phyloP scores from a whole-genome alignment of 1,284 basidiomycete genomes.

The Leccinum ponderosum region DNA sequence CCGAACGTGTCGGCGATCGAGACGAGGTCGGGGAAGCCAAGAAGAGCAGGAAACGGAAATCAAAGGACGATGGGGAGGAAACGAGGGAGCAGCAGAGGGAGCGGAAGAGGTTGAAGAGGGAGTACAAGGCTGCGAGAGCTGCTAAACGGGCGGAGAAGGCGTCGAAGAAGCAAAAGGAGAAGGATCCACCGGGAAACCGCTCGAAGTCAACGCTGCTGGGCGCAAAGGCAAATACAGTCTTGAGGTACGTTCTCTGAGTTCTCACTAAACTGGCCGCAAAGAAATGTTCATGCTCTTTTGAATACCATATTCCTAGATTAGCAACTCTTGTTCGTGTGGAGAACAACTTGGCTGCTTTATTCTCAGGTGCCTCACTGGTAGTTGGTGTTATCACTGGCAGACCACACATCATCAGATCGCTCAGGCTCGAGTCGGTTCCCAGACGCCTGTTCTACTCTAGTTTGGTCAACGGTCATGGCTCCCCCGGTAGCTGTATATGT shows the following conservation, averaged over 20 bases:
- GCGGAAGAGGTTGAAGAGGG: constrained; percentile 24
- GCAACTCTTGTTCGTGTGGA: not conserved
- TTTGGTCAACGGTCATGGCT: constrained; percentile 19
- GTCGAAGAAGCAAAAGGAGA: constrained; percentile 3
- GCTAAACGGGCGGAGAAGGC: constrained; percentile 17
- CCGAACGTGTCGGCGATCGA: not conserved
- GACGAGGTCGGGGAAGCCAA: not conserved
- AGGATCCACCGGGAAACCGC: constrained; percentile 20
- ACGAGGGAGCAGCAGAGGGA: constrained; percentile 29
- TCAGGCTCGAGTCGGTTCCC: not conserved
- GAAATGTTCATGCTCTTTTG: not conserved
- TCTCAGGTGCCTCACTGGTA: constrained; percentile 1
- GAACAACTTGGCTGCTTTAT: not conserved
- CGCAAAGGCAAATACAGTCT: constrained; percentile 43
- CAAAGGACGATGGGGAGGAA: constrained; percentile 1
- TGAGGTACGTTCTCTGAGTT: constrained; percentile 24
- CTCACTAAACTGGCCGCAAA: not conserved
- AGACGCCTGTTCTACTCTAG: constrained; percentile 8
- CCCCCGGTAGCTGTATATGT: constrained; percentile 40
- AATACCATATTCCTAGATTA: not conserved
- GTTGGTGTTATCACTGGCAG: not conserved
- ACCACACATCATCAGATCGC: not conserved
- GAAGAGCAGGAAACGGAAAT: constrained; percentile 14
- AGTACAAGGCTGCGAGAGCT: constrained; percentile 23
- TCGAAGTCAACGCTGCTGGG: constrained; percentile 57